Percentiles rank a stretch among this genome's conserved stretches.
These are phyloP conservation scores for Trichosanthes truncata DNA, from an alignment of 306 rosid genomes.

Conservation along the genomic window DNA sequence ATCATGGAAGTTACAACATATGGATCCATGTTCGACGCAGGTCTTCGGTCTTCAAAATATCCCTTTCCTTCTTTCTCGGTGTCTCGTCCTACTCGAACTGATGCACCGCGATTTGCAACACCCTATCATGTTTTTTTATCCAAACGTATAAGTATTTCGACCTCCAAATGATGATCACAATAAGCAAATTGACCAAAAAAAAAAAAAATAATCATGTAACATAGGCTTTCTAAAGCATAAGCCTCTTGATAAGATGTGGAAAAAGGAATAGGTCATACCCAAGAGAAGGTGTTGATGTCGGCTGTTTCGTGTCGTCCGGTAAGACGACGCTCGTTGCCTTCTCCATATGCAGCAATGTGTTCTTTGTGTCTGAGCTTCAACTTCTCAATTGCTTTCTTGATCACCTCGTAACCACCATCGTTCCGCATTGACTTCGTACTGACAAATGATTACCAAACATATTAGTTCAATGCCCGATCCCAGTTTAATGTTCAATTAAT, in stretches of 20 bases:
- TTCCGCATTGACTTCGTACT: slow-evolving; percentile 82
- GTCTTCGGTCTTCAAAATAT: slow-evolving; percentile 91
- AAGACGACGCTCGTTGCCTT: slow-evolving; percentile 90
- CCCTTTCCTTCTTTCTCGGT: slow-evolving; percentile 93
- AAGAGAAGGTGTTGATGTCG: slow-evolving; percentile 67
- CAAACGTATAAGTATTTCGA: background rate
- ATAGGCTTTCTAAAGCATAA: background rate
- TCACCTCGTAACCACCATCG: slow-evolving; percentile 70
- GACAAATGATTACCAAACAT: slow-evolving; percentile 6
- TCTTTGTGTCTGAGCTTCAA: slow-evolving; percentile 61
- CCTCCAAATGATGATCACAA: background rate
- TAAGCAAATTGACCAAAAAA: no score
- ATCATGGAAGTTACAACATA: slow-evolving; percentile 90
- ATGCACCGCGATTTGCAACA: slow-evolving; percentile 96
- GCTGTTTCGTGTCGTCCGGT: slow-evolving; percentile 91
- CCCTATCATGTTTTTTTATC: slow-evolving; percentile 33
- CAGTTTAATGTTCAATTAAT: background rate
- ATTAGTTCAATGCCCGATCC: background rate
- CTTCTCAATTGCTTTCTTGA: slow-evolving; percentile 73
- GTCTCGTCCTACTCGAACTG: slow-evolving; percentile 89
- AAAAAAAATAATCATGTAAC: background rate
- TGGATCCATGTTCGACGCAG: slow-evolving; percentile 99
- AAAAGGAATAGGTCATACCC: slow-evolving; percentile 38
- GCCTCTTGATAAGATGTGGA: background rate
- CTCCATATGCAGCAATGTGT: slow-evolving; percentile 90